These are phyloP conservation scores for Metschnikowia hibisci DNA, from an alignment of 805 yeast species.

Conservation along the genomic window DNA sequence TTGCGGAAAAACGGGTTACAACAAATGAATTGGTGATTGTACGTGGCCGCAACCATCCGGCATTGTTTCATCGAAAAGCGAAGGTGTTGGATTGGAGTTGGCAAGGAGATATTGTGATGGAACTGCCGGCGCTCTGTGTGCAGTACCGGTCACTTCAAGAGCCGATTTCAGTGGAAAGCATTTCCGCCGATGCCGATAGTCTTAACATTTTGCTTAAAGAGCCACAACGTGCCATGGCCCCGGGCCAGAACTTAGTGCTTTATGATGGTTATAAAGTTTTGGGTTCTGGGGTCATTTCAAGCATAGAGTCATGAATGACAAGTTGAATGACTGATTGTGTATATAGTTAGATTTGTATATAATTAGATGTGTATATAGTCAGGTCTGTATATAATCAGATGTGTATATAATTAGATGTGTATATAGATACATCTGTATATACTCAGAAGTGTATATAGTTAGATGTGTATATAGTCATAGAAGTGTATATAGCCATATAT, in stretches of 20 bases:
- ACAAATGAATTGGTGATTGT: conserved; percentile 79
- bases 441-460: too few species aligned
- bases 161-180: conserved; percentile 40
- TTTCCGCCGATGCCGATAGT: conserved; percentile 15
- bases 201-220: conserved; percentile 31
- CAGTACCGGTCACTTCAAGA: conserved; percentile 74
- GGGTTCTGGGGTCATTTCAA: conserved; percentile 30
- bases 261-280: conserved; percentile 64
- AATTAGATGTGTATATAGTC: too few species aligned
- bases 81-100: conserved; percentile 47
- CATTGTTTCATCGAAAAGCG: conserved; percentile 46
- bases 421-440: too few species aligned
- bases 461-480: too few species aligned
- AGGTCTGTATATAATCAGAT: too few species aligned
- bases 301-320: background rate
- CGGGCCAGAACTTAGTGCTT: conserved; percentile 81
- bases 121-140: conserved; percentile 31
- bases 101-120: conserved; percentile 25
- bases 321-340: background rate
- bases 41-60: conserved; percentile 57
- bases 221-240: conserved; percentile 71
- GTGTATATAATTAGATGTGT: too few species aligned
- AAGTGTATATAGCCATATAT: too few species aligned
- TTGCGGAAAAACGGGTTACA: conserved; percentile 60
- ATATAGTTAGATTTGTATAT: too few species aligned